Conservation (phyloP, 169 alveolate species). For the Plasmodium gonderi region DNA sequence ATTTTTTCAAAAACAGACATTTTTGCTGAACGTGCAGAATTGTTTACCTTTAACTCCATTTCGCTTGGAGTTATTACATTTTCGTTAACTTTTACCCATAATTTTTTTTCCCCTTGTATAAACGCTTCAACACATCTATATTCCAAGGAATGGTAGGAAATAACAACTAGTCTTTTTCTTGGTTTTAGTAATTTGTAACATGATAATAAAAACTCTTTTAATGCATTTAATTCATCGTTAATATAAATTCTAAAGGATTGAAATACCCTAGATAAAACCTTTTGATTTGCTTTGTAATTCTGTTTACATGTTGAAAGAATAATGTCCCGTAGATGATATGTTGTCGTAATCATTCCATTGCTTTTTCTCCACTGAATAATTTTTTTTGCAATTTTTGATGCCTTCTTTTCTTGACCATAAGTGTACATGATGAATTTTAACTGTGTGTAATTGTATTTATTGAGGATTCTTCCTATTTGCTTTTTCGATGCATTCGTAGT, state of each 20-base stretch:
- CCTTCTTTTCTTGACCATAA: slow-evolving; percentile 67
- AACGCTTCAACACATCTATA: slow-evolving; percentile 73
- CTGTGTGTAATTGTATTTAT: slow-evolving; percentile 44
- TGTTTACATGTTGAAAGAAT: slow-evolving; percentile 77
- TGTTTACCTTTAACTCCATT: slow-evolving; percentile 43
- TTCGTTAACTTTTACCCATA: slow-evolving; percentile 31
- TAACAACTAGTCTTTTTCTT: slow-evolving; percentile 76
- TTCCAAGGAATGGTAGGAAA: slow-evolving; percentile 86
- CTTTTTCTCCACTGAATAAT: slow-evolving; percentile 69
- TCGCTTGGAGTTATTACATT: slow-evolving; percentile 44
- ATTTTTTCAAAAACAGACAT: slow-evolving; percentile 62
- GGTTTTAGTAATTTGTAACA: slow-evolving; percentile 76
- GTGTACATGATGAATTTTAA: slow-evolving; percentile 53
- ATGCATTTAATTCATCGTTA: slow-evolving; percentile 81
- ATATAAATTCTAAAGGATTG: slow-evolving; percentile 84
- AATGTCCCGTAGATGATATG: slow-evolving; percentile 76
- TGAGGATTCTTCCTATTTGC: slow-evolving; percentile 22
- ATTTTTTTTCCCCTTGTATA: slow-evolving; percentile 11
- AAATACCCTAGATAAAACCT: slow-evolving; percentile 80
- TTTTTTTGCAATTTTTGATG: slow-evolving; percentile 66
- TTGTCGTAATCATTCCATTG: slow-evolving; percentile 75
- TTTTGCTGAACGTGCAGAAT: slow-evolving; percentile 72
- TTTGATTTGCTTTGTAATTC: slow-evolving; percentile 76
- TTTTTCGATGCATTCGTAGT: neutral
- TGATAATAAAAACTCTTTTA: slow-evolving; percentile 71